A percentile compares a stretch with the other conserved stretches of the same genome.
These are phyloP conservation scores for Brachypodium distachyon DNA, from an alignment of 202 grass and related monocot genomes.

Conservation along the genomic window DNA sequence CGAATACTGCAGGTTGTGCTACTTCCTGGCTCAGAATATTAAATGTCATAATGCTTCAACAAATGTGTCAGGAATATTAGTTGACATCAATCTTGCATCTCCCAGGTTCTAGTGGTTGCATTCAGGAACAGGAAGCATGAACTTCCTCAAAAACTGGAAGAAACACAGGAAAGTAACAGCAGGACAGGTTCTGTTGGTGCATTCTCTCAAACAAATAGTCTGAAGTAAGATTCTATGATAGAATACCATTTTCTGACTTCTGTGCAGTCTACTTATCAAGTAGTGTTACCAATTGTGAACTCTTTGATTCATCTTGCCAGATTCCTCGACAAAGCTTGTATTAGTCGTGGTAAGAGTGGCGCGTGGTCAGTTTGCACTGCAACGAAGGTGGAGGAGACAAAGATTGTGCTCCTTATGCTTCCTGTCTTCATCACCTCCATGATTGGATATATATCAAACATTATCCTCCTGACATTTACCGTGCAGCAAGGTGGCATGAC, in stretches of 20 bases:
- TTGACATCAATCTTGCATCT: neutral
- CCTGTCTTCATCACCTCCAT: neutral
- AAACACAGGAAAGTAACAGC: neutral
- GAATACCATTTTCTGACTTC: neutral
- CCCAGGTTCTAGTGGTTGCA: neutral
- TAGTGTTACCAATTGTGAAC: neutral
- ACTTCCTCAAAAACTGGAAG: neutral
- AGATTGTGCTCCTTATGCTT: neutral
- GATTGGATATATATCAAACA: neutral
- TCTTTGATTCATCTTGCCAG: constrained; percentile 5
- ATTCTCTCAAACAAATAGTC: neutral
- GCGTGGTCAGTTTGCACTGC: neutral
- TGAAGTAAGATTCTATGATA: neutral
- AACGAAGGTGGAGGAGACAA: neutral
- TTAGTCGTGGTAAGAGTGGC: neutral
- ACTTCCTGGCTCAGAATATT: constrained; percentile 2
- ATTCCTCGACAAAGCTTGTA: neutral
- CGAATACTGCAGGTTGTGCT: constrained; percentile 38
- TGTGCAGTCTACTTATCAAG: neutral
- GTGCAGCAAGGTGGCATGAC: neutral
- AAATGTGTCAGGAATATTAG: neutral
- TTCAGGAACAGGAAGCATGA: neutral
- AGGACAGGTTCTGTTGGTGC: neutral
- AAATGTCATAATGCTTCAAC: neutral
- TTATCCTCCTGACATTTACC: neutral